phyloP scores from a whole-genome alignment of 306 rosid species.

The Malus asiatica region DNA sequence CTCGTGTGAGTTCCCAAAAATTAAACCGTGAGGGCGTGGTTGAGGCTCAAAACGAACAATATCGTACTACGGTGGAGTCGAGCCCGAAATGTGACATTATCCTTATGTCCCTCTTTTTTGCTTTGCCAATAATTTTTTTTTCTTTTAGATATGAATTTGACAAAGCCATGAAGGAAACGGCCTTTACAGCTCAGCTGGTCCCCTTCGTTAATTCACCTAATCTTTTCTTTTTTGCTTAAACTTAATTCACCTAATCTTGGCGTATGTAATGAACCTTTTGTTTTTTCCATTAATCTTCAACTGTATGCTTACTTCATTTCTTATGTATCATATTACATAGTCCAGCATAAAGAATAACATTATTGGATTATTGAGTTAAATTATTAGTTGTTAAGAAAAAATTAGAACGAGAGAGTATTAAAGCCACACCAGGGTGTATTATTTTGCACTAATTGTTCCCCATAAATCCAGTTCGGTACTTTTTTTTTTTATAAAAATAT shows the following conservation, averaged over 20 bases:
- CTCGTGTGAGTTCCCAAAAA: too few species aligned
- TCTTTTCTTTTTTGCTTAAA: too few species aligned
- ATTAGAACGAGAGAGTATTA: too few species aligned
- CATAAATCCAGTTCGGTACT: not conserved
- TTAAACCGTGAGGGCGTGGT: too few species aligned
- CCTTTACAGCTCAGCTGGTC: not conserved
- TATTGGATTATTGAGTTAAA: too few species aligned
- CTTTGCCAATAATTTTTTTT: not conserved
- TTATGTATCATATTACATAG: not conserved
- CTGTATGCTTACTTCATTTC: not conserved
- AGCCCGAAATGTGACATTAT: not conserved
- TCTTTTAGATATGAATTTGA: not conserved
- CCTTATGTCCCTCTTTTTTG: not conserved
- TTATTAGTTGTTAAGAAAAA: too few species aligned
- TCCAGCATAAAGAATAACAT: not conserved
- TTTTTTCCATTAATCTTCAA: not conserved
- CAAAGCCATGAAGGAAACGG: not conserved
- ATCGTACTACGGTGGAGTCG: too few species aligned
- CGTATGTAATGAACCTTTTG: not conserved
- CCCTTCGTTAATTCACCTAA: not conserved
- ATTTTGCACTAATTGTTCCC: not conserved
- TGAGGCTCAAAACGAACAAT: too few species aligned
- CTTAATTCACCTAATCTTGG: not conserved
- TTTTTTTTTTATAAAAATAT: too few species aligned
- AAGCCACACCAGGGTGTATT: too few species aligned